A percentile compares a stretch with the other conserved stretches of the same genome.
phyloP scores from a whole-genome alignment of 2,329 filamentous ascomycete genomes.

The Fusarium citri region DNA sequence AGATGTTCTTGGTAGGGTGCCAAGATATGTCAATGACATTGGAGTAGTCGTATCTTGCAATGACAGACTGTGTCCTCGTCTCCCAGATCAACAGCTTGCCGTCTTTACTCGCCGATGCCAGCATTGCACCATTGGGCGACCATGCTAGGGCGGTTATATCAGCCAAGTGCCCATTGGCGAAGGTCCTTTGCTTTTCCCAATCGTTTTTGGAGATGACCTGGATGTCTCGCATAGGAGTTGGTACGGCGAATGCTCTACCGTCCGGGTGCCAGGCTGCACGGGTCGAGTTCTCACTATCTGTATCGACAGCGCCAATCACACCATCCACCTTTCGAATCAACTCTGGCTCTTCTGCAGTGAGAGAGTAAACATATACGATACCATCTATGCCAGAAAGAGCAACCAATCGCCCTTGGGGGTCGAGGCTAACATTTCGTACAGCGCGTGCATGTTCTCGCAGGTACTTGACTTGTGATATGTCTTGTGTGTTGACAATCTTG shows the following conservation, averaged over 20 bases:
- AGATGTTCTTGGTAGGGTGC: conserved; percentile 89
- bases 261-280: conserved; percentile 92
- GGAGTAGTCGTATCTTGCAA: conserved; percentile 81
- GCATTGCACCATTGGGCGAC: conserved; percentile 93
- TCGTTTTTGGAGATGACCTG: conserved; percentile 89
- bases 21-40: conserved; percentile 89
- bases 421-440: conserved; percentile 93
- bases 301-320: conserved; percentile 81
- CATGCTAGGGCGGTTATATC: conserved; percentile 90
- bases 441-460: conserved; percentile 86
- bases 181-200: conserved; percentile 87
- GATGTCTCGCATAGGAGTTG: conserved; percentile 84
- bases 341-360: conserved; percentile 81
- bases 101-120: conserved; percentile 77
- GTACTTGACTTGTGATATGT: conserved; percentile 80
- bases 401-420: conserved; percentile 79
- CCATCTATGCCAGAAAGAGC: conserved; percentile 90
- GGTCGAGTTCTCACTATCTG: conserved; percentile 78
- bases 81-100: conserved; percentile 87
- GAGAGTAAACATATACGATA: conserved; percentile 87
- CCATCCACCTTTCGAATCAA: conserved; percentile 87
- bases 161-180: conserved; percentile 81
- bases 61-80: conserved; percentile 83
- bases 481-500: conserved; percentile 85
- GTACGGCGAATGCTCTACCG: conserved; percentile 87